Conservation (phyloP, 805 yeast species). For the Lipomyces yamanashiensis region DNA sequence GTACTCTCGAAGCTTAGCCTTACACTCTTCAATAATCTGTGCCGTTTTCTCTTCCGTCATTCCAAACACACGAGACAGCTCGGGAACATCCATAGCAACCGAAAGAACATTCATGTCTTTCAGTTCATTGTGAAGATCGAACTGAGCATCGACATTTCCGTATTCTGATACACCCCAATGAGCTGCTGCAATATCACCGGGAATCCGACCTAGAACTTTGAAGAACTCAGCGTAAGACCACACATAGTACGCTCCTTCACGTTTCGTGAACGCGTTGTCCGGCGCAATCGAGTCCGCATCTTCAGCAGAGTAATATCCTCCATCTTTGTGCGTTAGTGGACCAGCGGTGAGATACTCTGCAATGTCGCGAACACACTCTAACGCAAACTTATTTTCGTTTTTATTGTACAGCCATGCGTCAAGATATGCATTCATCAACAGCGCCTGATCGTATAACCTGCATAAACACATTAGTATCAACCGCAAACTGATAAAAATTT, state of each 20-base stretch:
- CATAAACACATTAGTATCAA: neutral
- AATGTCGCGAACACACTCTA: constrained; percentile 38
- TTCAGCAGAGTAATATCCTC: constrained; percentile 45
- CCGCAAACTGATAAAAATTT: neutral
- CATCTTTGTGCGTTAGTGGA: constrained; percentile 36
- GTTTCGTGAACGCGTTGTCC: constrained; percentile 22
- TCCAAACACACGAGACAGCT: constrained; percentile 47
- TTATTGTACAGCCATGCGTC: constrained; percentile 40
- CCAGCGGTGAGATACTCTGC: constrained; percentile 39
- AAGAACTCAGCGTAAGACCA: constrained; percentile 47
- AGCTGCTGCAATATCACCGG: constrained; percentile 44
- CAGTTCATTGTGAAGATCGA: constrained; percentile 44
- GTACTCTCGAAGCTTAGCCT: constrained; percentile 38
- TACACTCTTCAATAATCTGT: constrained; percentile 39
- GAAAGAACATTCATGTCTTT: constrained; percentile 44
- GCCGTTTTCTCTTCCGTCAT: constrained; percentile 36
- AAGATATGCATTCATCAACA: constrained; percentile 44
- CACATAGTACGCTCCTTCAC: constrained; percentile 46
- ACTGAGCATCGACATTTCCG: constrained; percentile 47
- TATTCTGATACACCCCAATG: constrained; percentile 45
- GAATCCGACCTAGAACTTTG: constrained; percentile 35
- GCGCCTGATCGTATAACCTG: constrained; percentile 46
- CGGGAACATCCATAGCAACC: constrained; percentile 36
- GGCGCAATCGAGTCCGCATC: constrained; percentile 45
- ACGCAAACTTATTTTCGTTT: constrained; percentile 34